Evolutionary conservation across 805 yeast species (phyloP).

Genomic region (Suhomyces tanzawaensis): DNA sequence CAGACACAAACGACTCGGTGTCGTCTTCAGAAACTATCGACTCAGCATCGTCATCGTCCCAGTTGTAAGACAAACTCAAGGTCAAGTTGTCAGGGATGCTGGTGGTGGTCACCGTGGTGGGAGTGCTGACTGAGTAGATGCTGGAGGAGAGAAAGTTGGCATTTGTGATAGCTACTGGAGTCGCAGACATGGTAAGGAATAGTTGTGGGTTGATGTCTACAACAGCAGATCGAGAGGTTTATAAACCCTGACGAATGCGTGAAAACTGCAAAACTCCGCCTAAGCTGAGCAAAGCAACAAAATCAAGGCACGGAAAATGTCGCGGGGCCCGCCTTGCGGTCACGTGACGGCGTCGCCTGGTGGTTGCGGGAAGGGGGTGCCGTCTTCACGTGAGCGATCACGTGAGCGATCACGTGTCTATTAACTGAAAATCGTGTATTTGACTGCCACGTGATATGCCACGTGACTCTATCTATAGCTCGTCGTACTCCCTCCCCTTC

Average conservation of each 20-base stretch:
- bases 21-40: constrained; percentile 8
- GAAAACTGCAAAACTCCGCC: too few species aligned
- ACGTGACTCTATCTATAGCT: constrained; percentile 18
- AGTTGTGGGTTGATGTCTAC: too few species aligned
- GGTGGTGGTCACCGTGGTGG: neutral
- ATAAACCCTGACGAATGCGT: neutral
- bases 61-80: constrained; percentile 6
- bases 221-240: neutral
- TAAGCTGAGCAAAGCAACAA: too few species aligned
- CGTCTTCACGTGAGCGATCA: neutral
- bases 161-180: neutral
- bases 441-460: neutral
- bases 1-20: constrained; percentile 1
- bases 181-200: neutral
- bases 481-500: constrained; percentile 18
- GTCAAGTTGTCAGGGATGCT: constrained; percentile 4
- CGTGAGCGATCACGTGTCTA: too few species aligned
- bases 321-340: neutral
- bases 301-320: neutral
- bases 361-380: too few species aligned
- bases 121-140: neutral
- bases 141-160: neutral
- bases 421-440: neutral
- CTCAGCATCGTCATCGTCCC: constrained; percentile 10
- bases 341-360: neutral